Conservation (phyloP, 306 rosid species). For the Prinsepia uniflora region DNA sequence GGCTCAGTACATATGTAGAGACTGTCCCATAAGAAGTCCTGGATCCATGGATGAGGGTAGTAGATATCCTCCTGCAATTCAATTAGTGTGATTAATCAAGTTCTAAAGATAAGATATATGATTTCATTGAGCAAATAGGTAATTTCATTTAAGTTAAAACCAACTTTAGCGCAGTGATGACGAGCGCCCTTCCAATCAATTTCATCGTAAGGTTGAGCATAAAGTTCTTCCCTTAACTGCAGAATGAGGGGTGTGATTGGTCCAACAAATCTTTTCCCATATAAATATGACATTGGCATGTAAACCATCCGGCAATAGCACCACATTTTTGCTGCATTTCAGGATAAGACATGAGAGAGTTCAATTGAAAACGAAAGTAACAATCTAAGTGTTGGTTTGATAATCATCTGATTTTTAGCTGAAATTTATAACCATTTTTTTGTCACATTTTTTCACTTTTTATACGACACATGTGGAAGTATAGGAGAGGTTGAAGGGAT, state of each 20-base stretch:
- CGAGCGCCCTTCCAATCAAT: conserved; percentile 55
- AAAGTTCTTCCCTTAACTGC: conserved; percentile 49
- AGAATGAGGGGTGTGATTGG: conserved; percentile 63
- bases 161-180: conserved; percentile 54
- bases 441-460: too few relatives aligned
- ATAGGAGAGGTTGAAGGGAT: too few relatives aligned
- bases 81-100: neutral
- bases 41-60: conserved; percentile 57
- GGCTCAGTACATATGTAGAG: conserved; percentile 53
- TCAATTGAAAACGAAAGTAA: neutral
- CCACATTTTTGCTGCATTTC: conserved; percentile 63
- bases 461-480: too few relatives aligned
- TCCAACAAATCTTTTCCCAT: conserved; percentile 62
- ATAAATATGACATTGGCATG: conserved; percentile 75
- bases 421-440: too few relatives aligned
- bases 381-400: too few relatives aligned
- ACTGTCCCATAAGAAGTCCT: conserved; percentile 66
- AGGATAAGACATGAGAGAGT: neutral
- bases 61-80: conserved; percentile 53
- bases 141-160: neutral
- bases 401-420: too few relatives aligned
- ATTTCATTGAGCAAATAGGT: neutral
- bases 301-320: conserved; percentile 63
- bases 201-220: conserved; percentile 38
- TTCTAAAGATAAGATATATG: too few relatives aligned